Evolutionary conservation across 495 filamentous ascomycete genomes (phyloP).

Genomic region (Talaromyces ruber): DNA sequence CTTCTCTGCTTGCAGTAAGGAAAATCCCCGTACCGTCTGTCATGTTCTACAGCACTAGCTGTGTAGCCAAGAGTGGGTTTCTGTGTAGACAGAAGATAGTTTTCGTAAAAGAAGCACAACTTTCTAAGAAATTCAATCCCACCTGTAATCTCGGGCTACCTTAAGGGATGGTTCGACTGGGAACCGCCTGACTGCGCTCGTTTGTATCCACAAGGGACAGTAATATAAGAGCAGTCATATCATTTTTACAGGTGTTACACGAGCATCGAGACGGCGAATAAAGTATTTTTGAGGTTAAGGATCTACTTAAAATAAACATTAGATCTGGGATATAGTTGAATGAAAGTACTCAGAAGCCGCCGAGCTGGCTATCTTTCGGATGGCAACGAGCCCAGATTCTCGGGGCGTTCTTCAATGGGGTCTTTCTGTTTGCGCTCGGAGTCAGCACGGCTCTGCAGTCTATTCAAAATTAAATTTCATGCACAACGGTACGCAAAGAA

Average conservation of each 20-base stretch:
- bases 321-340: background rate
- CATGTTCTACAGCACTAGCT: background rate
- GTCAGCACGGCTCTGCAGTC: slow-evolving; percentile 85
- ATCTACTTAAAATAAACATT: background rate
- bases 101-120: background rate
- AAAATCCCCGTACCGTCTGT: background rate
- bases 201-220: background rate
- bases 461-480: slow-evolving; percentile 35
- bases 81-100: background rate
- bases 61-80: background rate
- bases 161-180: background rate
- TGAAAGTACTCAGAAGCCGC: background rate
- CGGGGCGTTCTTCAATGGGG: slow-evolving; percentile 75
- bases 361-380: background rate
- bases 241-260: background rate
- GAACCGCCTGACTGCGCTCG: background rate
- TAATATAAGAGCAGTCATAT: background rate
- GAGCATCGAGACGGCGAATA: background rate
- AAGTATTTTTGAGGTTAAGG: background rate
- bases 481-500: background rate
- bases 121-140: background rate
- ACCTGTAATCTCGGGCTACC: background rate
- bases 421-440: slow-evolving; percentile 80
- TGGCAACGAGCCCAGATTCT: background rate
- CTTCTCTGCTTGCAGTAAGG: background rate